Evolutionary conservation across 352 stramenopile genomes (phyloP), one percentile per base, ranked within the genome.

Genomic region (Peronospora farinosa): DNA sequence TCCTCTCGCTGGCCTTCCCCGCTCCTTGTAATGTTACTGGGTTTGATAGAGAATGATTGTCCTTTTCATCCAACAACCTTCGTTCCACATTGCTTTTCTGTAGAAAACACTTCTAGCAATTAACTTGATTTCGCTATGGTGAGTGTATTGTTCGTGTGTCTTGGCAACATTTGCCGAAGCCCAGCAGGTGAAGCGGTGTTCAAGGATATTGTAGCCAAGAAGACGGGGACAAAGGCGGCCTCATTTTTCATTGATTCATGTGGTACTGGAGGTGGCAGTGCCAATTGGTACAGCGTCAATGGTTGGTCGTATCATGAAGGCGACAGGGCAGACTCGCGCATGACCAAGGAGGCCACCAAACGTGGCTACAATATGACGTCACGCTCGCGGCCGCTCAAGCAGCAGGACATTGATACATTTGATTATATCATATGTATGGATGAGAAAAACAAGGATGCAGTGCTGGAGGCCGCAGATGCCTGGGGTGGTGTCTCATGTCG

Each of bases 341-440:
- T 96, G 86, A 82, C 57, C 25, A 87, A 83, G 21, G 86, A 91
- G 32, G 86, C 84, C 23, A 63, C 75, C 51, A 94, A 93, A 55
- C 81, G 86, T 19, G 82, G 85, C 46, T 89, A 90, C 57, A 56
- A 59, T 10, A 76, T 96, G 52, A 92, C 73, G 41, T 94, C 83
- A 0, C 68, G 69, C 27, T 86, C 86, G 16, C 78, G 85, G 15
- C 78, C 84, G 17, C 67, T 96, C 7, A 78, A 60, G n/a, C 58
- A 53, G 6, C 31, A 70, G 28, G 86, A 96, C 36, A 68, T 96
- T 32, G 61, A 88, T 8, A 56, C 78, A 10, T 93, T 95, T 41
- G 85, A 96, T 54, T 78, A 90, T 50, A 92, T 96, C 56, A 74
- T 95, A 25, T 91, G 80, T 54, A 96, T 96, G 86, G 86, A 96